Conservation (phyloP, 2,329 filamentous ascomycete genomes). For the Taxawa tesnikishii region DNA sequence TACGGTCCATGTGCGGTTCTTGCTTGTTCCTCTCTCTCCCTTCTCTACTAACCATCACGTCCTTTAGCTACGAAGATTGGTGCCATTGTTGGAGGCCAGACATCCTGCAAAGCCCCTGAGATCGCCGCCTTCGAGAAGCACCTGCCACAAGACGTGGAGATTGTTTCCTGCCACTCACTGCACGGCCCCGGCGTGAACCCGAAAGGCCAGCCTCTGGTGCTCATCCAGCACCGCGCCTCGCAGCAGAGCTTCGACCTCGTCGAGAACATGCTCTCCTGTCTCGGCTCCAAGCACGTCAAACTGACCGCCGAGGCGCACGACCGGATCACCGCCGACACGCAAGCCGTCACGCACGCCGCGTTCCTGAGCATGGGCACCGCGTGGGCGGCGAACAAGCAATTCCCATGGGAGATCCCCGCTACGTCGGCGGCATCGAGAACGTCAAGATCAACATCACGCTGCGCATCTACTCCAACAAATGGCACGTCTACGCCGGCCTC, state of each 20-base stretch:
- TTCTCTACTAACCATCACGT: slow-evolving; percentile 2
- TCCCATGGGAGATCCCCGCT: slow-evolving; percentile 94
- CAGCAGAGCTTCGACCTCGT: slow-evolving; percentile 66
- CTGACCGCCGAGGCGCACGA: slow-evolving; percentile 83
- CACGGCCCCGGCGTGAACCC: slow-evolving; percentile 87
- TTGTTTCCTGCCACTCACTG: slow-evolving; percentile 91
- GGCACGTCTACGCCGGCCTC: slow-evolving; percentile 97
- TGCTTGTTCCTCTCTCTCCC: background rate
- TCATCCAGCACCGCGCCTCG: slow-evolving; percentile 87
- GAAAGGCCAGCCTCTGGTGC: slow-evolving; percentile 76
- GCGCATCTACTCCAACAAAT: slow-evolving; percentile 96
- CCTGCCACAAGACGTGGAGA: slow-evolving; percentile 78
- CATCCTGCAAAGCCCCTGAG: slow-evolving; percentile 95
- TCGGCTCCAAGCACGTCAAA: slow-evolving; percentile 76
- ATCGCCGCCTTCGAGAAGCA: slow-evolving; percentile 85
- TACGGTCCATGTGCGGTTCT: slow-evolving; percentile 77
- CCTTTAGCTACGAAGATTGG: slow-evolving; percentile 75
- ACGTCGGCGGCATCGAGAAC: slow-evolving; percentile 95
- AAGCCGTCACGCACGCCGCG: slow-evolving; percentile 93
- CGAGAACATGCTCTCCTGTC: slow-evolving; percentile 67
- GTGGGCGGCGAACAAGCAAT: slow-evolving; percentile 90
- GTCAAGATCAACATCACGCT: slow-evolving; percentile 98
- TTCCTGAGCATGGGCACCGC: slow-evolving; percentile 95
- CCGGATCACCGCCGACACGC: slow-evolving; percentile 94
- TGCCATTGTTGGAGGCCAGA: slow-evolving; percentile 93